A percentile compares a stretch with the other conserved stretches of the same genome.
phyloP scores from a whole-genome alignment of 805 yeast genomes.

The Candida insectalens region DNA sequence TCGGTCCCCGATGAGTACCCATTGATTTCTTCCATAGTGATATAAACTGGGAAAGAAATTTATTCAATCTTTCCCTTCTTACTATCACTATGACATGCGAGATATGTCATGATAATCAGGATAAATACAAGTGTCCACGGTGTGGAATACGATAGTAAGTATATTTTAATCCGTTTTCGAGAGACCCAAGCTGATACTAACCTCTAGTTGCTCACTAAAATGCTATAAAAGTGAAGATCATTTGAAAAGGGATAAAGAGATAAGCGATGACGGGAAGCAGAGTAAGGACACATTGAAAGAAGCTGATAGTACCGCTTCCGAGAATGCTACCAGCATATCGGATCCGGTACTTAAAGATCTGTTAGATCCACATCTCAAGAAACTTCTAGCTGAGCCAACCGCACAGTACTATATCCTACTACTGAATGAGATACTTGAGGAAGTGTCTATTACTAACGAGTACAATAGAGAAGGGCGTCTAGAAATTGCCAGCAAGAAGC shows the following conservation, averaged over 20 bases:
- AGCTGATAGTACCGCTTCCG: no score
- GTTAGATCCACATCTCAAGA: constrained; percentile 33
- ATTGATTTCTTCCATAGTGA: background rate
- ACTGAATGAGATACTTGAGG: constrained; percentile 36
- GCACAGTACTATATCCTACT: constrained; percentile 46
- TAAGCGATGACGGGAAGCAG: background rate
- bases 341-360: constrained; percentile 22
- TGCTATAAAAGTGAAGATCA: constrained; percentile 48
- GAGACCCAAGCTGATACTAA: constrained; percentile 3
- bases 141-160: constrained; percentile 32
- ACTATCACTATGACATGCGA: constrained; percentile 14
- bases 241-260: constrained; percentile 14
- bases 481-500: constrained; percentile 51
- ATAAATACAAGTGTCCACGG: constrained; percentile 40
- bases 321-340: no score
- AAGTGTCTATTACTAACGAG: constrained; percentile 39
- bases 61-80: background rate
- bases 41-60: background rate
- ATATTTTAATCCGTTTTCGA: background rate
- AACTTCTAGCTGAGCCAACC: constrained; percentile 40
- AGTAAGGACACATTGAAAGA: no score
- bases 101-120: constrained; percentile 18
- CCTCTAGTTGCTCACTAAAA: constrained; percentile 39
- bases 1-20: no score
- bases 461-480: constrained; percentile 40